phyloP scores from a whole-genome alignment of 1,284 basidiomycete genomes.

The Xerocomus amazonicus region DNA sequence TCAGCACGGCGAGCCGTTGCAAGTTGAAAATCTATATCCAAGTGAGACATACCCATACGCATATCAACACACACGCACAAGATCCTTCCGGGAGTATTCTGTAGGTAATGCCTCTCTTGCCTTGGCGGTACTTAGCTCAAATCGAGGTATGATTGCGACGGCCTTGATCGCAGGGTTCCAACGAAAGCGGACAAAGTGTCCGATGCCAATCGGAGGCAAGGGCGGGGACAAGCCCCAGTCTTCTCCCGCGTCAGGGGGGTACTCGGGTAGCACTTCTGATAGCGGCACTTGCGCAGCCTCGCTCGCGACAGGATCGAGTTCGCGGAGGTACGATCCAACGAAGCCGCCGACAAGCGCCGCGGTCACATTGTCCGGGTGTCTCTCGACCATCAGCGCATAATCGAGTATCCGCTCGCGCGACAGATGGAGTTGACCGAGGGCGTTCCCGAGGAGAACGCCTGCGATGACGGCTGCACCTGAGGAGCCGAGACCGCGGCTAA shows the following conservation, averaged over 20 bases:
- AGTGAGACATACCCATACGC: neutral
- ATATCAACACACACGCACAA: conserved; percentile 55
- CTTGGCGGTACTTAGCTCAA: conserved; percentile 95
- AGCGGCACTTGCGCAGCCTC: conserved; percentile 88
- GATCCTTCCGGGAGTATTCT: conserved; percentile 84
- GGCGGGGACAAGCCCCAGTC: conserved; percentile 91
- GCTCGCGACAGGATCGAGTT: conserved; percentile 75
- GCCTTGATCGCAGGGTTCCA: conserved; percentile 90
- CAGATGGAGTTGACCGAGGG: conserved; percentile 75
- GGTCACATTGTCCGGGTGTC: conserved; percentile 99
- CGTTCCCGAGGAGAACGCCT: conserved; percentile 87
- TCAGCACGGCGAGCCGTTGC: conserved; percentile 96
- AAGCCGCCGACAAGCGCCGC: conserved; percentile 97
- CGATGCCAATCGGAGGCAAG: conserved; percentile 85
- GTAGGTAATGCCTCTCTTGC: conserved; percentile 87
- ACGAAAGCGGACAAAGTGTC: conserved; percentile 90
- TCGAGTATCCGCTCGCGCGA: conserved; percentile 79
- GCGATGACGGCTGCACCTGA: conserved; percentile 98
- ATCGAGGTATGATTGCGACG: conserved; percentile 92
- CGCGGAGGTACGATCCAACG: conserved; percentile 94
- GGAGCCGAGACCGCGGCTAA: conserved; percentile 94
- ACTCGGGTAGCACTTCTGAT: conserved; percentile 96
- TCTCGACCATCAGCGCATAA: conserved; percentile 98
- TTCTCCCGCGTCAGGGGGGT: conserved; percentile 87
- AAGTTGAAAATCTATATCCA: conserved; percentile 88